Base-by-base conservation (phyloP, 2,329 filamentous ascomycete species). In the Teratosphaeria destructans region DNA sequence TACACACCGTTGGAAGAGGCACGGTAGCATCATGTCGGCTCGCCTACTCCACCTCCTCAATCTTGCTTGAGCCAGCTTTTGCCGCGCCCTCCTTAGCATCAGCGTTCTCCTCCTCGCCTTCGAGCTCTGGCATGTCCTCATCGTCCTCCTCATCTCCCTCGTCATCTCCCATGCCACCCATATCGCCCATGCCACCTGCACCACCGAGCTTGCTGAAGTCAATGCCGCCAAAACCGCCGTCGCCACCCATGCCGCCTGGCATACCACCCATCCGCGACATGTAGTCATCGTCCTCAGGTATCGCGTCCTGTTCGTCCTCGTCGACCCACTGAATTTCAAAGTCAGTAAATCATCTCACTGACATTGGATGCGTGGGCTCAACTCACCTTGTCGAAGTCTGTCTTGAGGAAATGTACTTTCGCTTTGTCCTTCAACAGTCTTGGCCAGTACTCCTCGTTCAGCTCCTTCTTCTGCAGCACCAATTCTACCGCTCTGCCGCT, bases 301-400 rank as follows among this genome's bases (percentile, higher is more conserved):
- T 87, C 77, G 90, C 91, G 72, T 97, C 88, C 81, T 99, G 94
- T 84, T 99, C 94, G 73, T 99, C 92, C 84, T 96, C 90, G 68
- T 96, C 92, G 71, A 96, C 89, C 92, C 92, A 96, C 84, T 86
- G 56, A 32, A 58, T 52, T 49, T 47, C 12, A 14, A 23, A 7
- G 3, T 56, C 23, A 56, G 55, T 32, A 16, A 19, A 19, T 32
- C 32, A 5, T 49, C 43, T 49, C 19, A 8, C 5, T 49, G 3
- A 54, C 32, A 27, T 26, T 26, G n/a, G 3, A n/a, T 19, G 23
- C 26, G 12, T 32, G 23, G 26, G 23, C 16, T 37, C 19, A 39
- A 68, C 81, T 62, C 74, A 87, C 85, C 88, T 96, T 96, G 81
- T 96, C 92, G 70, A 99, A 99, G 79, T 99, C 88, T 65, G 94